phyloP scores from a whole-genome alignment of 306 rosid genomes.

The Bauhinia variegata region DNA sequence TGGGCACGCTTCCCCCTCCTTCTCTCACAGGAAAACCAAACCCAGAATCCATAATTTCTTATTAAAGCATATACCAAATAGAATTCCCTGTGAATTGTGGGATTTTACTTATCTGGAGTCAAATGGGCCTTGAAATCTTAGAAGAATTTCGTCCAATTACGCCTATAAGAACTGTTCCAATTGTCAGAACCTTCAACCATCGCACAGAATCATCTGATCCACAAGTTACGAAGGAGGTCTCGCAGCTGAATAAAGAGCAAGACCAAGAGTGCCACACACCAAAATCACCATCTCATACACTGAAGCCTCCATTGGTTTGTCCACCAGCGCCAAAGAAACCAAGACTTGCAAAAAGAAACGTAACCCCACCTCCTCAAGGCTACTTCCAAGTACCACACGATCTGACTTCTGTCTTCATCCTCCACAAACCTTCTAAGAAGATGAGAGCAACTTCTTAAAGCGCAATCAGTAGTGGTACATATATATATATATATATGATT shows the following conservation, averaged over 20 bases:
- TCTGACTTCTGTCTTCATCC: conserved; percentile 49
- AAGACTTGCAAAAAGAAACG: conserved; percentile 18
- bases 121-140: conserved; percentile 54
- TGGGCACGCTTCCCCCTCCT: conserved; percentile 40
- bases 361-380: conserved; percentile 24
- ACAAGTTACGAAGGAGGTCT: conserved; percentile 14
- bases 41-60: too few relatives aligned
- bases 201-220: not conserved
- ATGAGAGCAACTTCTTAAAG: conserved; percentile 37
- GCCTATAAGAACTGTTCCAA: conserved; percentile 35
- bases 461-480: not conserved
- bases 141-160: conserved; percentile 55
- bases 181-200: conserved; percentile 21
- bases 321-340: conserved; percentile 76
- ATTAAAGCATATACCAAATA: not conserved
- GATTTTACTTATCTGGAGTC: not conserved
- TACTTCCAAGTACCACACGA: conserved; percentile 56
- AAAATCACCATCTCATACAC: conserved; percentile 35
- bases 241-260: not conserved
- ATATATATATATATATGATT: too few relatives aligned
- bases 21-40: not conserved
- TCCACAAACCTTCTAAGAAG: conserved; percentile 39
- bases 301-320: conserved; percentile 45
- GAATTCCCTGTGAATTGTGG: not conserved
- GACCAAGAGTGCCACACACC: conserved; percentile 51